Base-by-base conservation (phyloP, 306 rosid genomes). In the Cicer pinnatifidum region DNA sequence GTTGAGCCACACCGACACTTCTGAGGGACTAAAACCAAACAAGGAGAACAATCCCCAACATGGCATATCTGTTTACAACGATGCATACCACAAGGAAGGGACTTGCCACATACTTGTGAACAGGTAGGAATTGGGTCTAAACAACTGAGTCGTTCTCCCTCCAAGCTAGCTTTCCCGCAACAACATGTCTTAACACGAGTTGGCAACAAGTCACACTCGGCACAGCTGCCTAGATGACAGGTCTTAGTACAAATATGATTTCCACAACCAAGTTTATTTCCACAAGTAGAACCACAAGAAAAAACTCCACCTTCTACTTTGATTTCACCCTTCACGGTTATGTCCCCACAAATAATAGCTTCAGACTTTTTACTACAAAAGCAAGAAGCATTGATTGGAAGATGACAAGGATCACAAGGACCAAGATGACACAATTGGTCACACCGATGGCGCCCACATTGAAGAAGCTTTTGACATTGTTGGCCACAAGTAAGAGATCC, bases 61-160 rank as follows among this genome's bases (percentile, higher is more conserved):
- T 92, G 98, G 72, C 98, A 92, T 47, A 69, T 45, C 79, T 86
- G 87, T 44, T 78, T 77, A 71, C 98, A 92, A 28, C 65, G 69
- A 80, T 92, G 98, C 71, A 79, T 65, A 76, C 84, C 82, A 62
- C 98, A 92, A 28, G 87, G 86, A 52, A 92, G 92, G 69, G 57
- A 37, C 86, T 84, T 90, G 44, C 80, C 85, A 83, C 98, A 92
- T 69, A 11, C 73, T 59, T 89, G 72, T 51, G 89, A 81, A 69
- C 98, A 92, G 35, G 93, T 87, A 12, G 98, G 97, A 72, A 92
- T 85, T 5, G 90, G 91, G 54, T 92, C 98, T 80, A 89, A 75
- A 81, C 98, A 92, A 82, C 89, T 89, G 53, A 45, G 73, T 0
- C 98, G 86, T 63, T 84, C 85, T 84, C 81, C 84, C 81, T 83